phyloP scores from a whole-genome alignment of 352 stramenopile genomes.

The Phytopythium helicoides region DNA sequence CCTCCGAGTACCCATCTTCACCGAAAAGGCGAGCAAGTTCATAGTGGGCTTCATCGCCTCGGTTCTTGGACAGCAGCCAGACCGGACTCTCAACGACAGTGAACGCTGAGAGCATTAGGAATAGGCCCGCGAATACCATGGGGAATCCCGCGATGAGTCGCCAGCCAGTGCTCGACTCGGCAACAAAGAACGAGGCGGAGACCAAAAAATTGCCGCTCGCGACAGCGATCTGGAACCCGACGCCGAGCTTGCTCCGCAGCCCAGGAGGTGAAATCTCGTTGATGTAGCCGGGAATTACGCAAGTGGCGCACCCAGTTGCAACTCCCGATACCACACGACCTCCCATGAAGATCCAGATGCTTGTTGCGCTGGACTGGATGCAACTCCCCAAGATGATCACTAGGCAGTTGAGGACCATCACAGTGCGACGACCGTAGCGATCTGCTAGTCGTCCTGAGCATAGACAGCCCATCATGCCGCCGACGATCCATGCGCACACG shows the following conservation, averaged over 20 bases:
- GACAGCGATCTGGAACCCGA: constrained; percentile 25
- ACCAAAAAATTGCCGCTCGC: constrained; percentile 18
- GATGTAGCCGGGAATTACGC: constrained; percentile 19
- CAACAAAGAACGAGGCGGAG: constrained; percentile 29
- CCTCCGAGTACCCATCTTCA: too few species aligned
- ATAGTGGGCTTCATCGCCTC: too few species aligned
- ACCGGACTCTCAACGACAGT: constrained; percentile 17
- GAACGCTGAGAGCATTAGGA: constrained; percentile 17
- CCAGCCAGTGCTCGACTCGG: constrained; percentile 26
- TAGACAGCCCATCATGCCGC: constrained; percentile 40
- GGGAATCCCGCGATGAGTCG: constrained; percentile 38
- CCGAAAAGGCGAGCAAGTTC: too few species aligned
- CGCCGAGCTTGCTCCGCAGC: constrained; percentile 23
- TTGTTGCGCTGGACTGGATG: constrained; percentile 22
- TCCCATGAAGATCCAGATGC: constrained; percentile 12
- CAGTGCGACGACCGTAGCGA: constrained; percentile 25
- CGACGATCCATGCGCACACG: constrained; percentile 43
- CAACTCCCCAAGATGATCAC: too few species aligned
- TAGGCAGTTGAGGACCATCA: constrained; percentile 11
- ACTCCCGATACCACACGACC: constrained; percentile 29
- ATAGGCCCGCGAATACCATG: constrained; percentile 17
- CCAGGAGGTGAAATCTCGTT: constrained; percentile 31
- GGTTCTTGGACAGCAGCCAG: constrained; percentile 23
- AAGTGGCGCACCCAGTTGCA: constrained; percentile 23
- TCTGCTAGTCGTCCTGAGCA: constrained; percentile 21